A percentile compares a stretch with the other conserved stretches of the same genome.
Conservation (phyloP, 1,284 basidiomycete species). For the Thelephora terrestris region DNA sequence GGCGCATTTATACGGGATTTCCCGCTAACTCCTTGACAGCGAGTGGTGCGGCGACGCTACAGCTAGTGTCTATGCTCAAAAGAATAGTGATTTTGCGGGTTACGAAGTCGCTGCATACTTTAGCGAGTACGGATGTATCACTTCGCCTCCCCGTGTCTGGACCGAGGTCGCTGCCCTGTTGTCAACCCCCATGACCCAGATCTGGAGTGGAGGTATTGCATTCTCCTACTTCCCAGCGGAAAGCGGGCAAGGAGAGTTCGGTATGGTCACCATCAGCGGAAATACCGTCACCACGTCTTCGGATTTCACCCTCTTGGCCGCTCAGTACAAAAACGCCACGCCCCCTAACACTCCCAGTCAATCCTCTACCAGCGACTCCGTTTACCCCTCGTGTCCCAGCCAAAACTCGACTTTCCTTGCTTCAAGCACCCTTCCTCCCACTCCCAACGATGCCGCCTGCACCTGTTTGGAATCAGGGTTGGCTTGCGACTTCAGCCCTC, state of each 20-base stretch:
- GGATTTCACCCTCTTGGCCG: constrained; percentile 63
- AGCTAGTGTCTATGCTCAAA: constrained; percentile 38
- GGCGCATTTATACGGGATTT: neutral
- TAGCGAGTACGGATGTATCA: constrained; percentile 82
- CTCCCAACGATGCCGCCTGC: constrained; percentile 75
- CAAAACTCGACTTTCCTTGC: constrained; percentile 52
- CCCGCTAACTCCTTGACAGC: constrained; percentile 25
- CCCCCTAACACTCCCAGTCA: constrained; percentile 57
- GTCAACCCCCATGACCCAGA: constrained; percentile 58
- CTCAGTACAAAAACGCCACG: constrained; percentile 49
- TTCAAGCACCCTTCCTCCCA: constrained; percentile 67
- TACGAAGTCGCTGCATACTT: constrained; percentile 83
- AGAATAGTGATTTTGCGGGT: constrained; percentile 45
- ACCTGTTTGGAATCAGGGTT: constrained; percentile 60
- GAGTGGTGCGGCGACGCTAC: constrained; percentile 73
- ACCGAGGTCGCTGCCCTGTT: constrained; percentile 73
- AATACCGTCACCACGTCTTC: constrained; percentile 47
- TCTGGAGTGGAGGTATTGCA: constrained; percentile 84
- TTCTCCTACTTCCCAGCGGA: constrained; percentile 81
- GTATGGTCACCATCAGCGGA: constrained; percentile 72
- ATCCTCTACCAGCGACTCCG: constrained; percentile 39
- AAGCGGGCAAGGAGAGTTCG: constrained; percentile 61
- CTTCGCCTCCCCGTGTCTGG: constrained; percentile 60
- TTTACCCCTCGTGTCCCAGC: constrained; percentile 58
- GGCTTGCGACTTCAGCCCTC: constrained; percentile 62